Conservation (phyloP, 1,139 yeast species). For the Candida sanyaensis region DNA sequence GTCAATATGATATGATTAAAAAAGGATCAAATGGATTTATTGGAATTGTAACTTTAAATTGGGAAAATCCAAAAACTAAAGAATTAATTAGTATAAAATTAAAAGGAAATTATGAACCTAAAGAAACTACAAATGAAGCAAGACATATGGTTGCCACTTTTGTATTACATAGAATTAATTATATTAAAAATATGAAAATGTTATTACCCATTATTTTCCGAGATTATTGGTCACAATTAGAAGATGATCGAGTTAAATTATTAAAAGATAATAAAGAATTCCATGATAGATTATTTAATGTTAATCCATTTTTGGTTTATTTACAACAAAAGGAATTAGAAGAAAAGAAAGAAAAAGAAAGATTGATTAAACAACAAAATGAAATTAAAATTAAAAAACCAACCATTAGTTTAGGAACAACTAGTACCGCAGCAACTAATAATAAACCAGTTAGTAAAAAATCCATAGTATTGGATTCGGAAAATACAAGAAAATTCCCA, state of each 20-base stretch:
- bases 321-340: slow-evolving; percentile 52
- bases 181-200: slow-evolving; percentile 81
- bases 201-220: slow-evolving; percentile 83
- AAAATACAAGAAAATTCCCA: slow-evolving; percentile 40
- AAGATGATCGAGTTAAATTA: slow-evolving; percentile 51
- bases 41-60: slow-evolving; percentile 62
- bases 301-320: slow-evolving; percentile 71
- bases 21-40: slow-evolving; percentile 50
- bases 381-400: slow-evolving; percentile 45
- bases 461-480: background rate
- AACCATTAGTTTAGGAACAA: slow-evolving; percentile 33
- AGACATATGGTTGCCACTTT: slow-evolving; percentile 89
- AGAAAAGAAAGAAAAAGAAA: slow-evolving; percentile 46
- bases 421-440: background rate
- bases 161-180: slow-evolving; percentile 77
- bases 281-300: slow-evolving; percentile 56
- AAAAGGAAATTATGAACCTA: slow-evolving; percentile 69
- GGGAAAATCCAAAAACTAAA: slow-evolving; percentile 80
- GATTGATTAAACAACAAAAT: slow-evolving; percentile 35
- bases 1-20: slow-evolving; percentile 68
- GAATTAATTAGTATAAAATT: slow-evolving; percentile 61
- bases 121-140: slow-evolving; percentile 84
- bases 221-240: slow-evolving; percentile 74
- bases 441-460: background rate
- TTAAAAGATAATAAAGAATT: slow-evolving; percentile 44